Evolutionary conservation across 805 yeast species (phyloP).

Genomic region (Spathaspora gorwiae): DNA sequence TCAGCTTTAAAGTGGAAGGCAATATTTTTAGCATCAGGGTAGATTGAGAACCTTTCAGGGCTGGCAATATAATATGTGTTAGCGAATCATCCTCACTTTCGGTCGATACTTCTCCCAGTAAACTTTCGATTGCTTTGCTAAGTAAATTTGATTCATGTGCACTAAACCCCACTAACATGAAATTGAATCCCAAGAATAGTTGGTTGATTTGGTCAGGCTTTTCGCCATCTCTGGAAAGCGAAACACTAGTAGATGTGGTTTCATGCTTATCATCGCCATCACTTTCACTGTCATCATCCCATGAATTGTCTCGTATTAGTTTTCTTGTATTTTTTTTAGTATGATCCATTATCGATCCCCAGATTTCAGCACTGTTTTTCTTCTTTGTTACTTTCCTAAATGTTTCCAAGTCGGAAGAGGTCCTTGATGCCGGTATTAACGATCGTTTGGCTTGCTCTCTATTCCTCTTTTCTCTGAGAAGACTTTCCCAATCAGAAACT

Average conservation of each 20-base stretch:
- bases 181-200: slow-evolving; percentile 40
- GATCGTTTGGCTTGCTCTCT: background rate
- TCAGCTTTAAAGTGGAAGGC: slow-evolving; percentile 18
- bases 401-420: background rate
- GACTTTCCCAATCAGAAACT: slow-evolving; percentile 35
- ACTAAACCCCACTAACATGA: slow-evolving; percentile 41
- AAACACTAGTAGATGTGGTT: background rate
- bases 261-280: background rate
- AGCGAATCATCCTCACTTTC: slow-evolving; percentile 17
- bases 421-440: background rate
- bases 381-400: background rate
- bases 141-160: slow-evolving; percentile 34
- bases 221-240: background rate
- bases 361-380: slow-evolving; percentile 27
- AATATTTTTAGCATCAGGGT: slow-evolving; percentile 21
- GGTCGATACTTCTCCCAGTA: slow-evolving; percentile 34
- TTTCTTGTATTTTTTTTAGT: slow-evolving; percentile 11
- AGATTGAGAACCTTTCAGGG: slow-evolving; percentile 24
- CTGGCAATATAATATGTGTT: slow-evolving; percentile 32
- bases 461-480: background rate
- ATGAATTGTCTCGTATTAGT: slow-evolving; percentile 16
- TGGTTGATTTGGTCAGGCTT: slow-evolving; percentile 4
- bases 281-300: slow-evolving; percentile 17
- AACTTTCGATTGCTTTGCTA: slow-evolving; percentile 39
- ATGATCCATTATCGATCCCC: slow-evolving; percentile 42